Conservation (phyloP, 768 basidiomycete genomes). For the Melanogaster broomeanus region DNA sequence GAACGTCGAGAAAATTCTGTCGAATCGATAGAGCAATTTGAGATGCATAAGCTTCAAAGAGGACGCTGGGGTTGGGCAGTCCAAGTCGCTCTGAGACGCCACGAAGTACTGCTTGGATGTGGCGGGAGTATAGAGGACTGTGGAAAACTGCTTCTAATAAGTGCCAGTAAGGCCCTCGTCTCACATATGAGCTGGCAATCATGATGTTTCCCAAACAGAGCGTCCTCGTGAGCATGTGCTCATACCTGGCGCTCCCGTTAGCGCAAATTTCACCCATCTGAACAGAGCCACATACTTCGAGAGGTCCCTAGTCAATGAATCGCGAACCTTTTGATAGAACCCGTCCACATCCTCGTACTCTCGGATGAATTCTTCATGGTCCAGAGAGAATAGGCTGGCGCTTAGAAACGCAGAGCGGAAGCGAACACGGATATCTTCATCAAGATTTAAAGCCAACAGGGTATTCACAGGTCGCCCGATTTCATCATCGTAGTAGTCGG, state of each 20-base stretch:
- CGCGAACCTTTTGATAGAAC: slow-evolving; percentile 50
- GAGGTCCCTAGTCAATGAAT: slow-evolving; percentile 44
- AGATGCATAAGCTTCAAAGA: slow-evolving; percentile 79
- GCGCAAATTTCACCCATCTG: neutral
- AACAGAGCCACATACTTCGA: slow-evolving; percentile 45
- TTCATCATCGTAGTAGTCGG: slow-evolving; percentile 25
- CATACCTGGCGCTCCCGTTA: slow-evolving; percentile 52
- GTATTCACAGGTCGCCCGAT: slow-evolving; percentile 43
- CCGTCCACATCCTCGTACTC: slow-evolving; percentile 23
- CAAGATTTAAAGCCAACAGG: slow-evolving; percentile 56
- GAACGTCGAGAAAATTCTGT: slow-evolving; percentile 48
- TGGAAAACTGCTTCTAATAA: slow-evolving; percentile 67
- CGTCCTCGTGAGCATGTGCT: slow-evolving; percentile 72
- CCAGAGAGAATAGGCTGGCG: slow-evolving; percentile 56
- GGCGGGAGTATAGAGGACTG: slow-evolving; percentile 25
- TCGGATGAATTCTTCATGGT: slow-evolving; percentile 29
- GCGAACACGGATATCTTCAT: slow-evolving; percentile 83
- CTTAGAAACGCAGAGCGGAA: slow-evolving; percentile 70
- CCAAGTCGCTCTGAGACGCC: slow-evolving; percentile 72
- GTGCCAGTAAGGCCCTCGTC: slow-evolving; percentile 87
- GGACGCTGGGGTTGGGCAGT: slow-evolving; percentile 52
- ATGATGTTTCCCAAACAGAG: slow-evolving; percentile 76
- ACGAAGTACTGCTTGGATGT: slow-evolving; percentile 52
- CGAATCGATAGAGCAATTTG: slow-evolving; percentile 74
- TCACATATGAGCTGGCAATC: slow-evolving; percentile 72